Percentiles rank a stretch among this genome's conserved stretches.
Conservation (phyloP, 1,284 basidiomycete species). For the Leccinum subspadiceum region DNA sequence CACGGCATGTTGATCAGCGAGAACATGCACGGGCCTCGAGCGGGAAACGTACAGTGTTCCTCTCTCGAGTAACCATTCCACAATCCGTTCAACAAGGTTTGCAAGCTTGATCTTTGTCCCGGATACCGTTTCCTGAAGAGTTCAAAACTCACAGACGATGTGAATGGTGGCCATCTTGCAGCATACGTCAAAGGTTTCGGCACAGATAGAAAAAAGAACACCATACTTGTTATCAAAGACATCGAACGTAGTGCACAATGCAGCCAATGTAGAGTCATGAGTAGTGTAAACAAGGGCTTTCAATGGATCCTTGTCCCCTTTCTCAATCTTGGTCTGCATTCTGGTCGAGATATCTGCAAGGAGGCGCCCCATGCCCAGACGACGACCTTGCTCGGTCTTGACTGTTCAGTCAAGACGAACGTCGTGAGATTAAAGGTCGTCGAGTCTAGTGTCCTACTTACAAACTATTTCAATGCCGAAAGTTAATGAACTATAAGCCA, state of each 20-base stretch:
- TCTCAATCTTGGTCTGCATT: slow-evolving; percentile 55
- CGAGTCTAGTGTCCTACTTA: slow-evolving; percentile 9
- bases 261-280: slow-evolving; percentile 78
- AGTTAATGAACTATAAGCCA: neutral
- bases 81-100: slow-evolving; percentile 37
- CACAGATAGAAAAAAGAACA: neutral
- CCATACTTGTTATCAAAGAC: slow-evolving; percentile 71
- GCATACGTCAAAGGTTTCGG: neutral
- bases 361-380: slow-evolving; percentile 75
- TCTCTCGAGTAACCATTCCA: slow-evolving; percentile 30
- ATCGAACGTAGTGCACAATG: slow-evolving; percentile 65
- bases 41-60: slow-evolving; percentile 43
- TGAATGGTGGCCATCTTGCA: slow-evolving; percentile 73
- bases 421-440: slow-evolving; percentile 4
- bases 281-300: slow-evolving; percentile 70
- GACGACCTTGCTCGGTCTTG: slow-evolving; percentile 71
- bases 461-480: slow-evolving; percentile 23
- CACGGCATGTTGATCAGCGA: neutral
- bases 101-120: slow-evolving; percentile 29
- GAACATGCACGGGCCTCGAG: neutral
- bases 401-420: slow-evolving; percentile 40
- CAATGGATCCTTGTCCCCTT: slow-evolving; percentile 45
- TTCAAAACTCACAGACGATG: slow-evolving; percentile 71
- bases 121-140: slow-evolving; percentile 49
- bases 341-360: slow-evolving; percentile 61